These are phyloP conservation scores for Diatrype stigma DNA, from an alignment of 2,329 filamentous ascomycete species.

Conservation along the genomic window DNA sequence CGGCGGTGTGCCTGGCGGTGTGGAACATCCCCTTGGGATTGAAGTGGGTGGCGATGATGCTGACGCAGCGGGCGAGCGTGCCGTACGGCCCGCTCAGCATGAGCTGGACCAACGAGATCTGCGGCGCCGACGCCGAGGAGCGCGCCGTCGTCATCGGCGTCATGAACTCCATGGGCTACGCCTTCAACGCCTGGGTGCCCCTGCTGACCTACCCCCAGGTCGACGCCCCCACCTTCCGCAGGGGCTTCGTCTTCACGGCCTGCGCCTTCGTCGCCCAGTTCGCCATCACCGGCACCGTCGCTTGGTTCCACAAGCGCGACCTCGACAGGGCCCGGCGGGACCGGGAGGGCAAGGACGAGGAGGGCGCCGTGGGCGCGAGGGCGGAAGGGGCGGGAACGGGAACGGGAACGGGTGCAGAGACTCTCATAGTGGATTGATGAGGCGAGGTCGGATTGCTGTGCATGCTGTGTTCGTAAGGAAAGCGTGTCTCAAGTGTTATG, in stretches of 20 bases:
- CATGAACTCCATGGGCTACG: slow-evolving; percentile 35
- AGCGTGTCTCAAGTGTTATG: too few relatives aligned
- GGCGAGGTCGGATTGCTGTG: too few relatives aligned
- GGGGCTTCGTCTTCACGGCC: slow-evolving; percentile 22
- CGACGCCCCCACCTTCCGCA: slow-evolving; percentile 24
- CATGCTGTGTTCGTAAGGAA: too few relatives aligned
- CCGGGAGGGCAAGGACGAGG: too few relatives aligned
- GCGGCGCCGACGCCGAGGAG: slow-evolving; percentile 35
- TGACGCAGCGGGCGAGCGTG: slow-evolving; percentile 10
- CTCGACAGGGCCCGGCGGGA: slow-evolving; percentile 4
- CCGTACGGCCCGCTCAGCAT: slow-evolving; percentile 19
- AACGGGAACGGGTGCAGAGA: too few relatives aligned
- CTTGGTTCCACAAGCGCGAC: slow-evolving; percentile 17
- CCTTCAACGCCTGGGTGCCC: slow-evolving; percentile 33
- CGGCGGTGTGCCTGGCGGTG: slow-evolving; percentile 14
- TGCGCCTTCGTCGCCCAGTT: slow-evolving; percentile 15
- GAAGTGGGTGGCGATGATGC: slow-evolving; percentile 19
- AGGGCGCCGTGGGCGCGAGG: too few relatives aligned
- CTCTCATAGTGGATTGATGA: too few relatives aligned
- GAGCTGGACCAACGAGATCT: slow-evolving; percentile 35
- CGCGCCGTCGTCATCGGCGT: slow-evolving; percentile 37
- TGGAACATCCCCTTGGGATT: slow-evolving; percentile 18
- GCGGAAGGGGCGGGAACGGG: too few relatives aligned
- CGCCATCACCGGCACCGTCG: slow-evolving; percentile 13
- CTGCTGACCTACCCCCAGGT: slow-evolving; percentile 27